Evolutionary conservation across 768 basidiomycete genomes (phyloP).

Genomic region (Rhodosporidiobolus odoratus): DNA sequence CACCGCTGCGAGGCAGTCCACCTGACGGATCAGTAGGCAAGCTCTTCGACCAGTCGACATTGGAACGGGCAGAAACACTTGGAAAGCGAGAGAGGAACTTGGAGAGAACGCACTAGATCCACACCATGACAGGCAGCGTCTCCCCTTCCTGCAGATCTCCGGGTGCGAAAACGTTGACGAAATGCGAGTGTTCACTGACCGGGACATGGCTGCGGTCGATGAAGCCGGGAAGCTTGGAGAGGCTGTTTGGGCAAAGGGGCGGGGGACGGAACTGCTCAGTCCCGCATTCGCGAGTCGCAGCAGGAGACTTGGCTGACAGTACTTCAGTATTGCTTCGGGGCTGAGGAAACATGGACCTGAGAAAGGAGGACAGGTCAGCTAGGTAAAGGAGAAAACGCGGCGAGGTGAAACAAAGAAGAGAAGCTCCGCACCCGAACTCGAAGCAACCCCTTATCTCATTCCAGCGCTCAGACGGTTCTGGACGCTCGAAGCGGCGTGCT

Average conservation of each 20-base stretch:
- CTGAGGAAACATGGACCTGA: conserved; percentile 26
- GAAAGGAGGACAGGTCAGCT: too few relatives aligned
- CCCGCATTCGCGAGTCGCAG: accelerated
- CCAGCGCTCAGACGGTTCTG: neutral
- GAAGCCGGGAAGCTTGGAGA: conserved; percentile 22
- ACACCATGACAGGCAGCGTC: conserved; percentile 51
- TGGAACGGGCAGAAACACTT: neutral
- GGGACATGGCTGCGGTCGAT: conserved; percentile 12
- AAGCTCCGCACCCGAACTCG: conserved; percentile 24
- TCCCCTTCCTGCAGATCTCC: conserved; percentile 41
- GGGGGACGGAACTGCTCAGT: too few relatives aligned
- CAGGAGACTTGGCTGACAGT: neutral
- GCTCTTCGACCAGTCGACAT: neutral
- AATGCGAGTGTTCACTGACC: conserved; percentile 52
- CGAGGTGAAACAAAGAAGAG: neutral
- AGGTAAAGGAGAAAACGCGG: neutral
- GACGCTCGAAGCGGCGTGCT: conserved; percentile 21
- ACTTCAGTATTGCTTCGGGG: conserved; percentile 17
- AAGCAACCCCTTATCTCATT: neutral
- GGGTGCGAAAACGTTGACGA: conserved; percentile 53
- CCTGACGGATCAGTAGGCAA: neutral
- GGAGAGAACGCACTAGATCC: conserved; percentile 49
- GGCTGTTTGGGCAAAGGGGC: neutral
- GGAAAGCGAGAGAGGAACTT: neutral
- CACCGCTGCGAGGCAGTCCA: conserved; percentile 11